Conservation (phyloP, 2,329 filamentous ascomycete genomes). For the Aspergillus chevalieri region DNA sequence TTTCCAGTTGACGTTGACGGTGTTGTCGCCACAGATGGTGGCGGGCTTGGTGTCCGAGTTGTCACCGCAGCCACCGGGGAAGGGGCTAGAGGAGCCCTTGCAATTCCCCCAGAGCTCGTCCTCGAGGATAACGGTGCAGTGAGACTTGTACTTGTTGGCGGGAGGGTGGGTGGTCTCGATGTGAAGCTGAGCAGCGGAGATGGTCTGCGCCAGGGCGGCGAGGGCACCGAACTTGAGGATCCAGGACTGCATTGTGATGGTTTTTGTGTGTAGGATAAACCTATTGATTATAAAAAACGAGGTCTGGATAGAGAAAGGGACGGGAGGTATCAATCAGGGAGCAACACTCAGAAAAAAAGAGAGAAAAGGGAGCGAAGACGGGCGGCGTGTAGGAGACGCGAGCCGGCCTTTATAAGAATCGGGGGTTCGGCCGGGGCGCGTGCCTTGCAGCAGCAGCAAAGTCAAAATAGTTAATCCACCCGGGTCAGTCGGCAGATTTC, state of each 20-base stretch:
- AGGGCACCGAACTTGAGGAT: constrained; percentile 9
- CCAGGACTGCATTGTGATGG: background rate
- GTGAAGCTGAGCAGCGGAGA: constrained; percentile 7
- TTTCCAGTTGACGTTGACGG: constrained; percentile 8
- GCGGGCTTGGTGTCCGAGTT: constrained; percentile 17
- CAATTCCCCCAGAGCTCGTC: constrained; percentile 9
- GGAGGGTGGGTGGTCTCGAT: constrained; percentile 10
- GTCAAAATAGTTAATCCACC: too few species aligned
- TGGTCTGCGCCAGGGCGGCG: constrained; percentile 9
- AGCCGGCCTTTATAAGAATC: background rate
- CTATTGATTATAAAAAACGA: background rate
- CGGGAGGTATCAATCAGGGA: background rate
- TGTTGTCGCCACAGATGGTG: constrained; percentile 3
- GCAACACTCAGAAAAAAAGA: background rate
- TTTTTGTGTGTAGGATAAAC: background rate
- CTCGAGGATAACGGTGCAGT: constrained; percentile 12
- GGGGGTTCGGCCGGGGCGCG: too few species aligned
- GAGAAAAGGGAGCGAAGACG: background rate
- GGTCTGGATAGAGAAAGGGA: background rate
- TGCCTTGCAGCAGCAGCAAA: too few species aligned
- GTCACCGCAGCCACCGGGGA: constrained; percentile 14
- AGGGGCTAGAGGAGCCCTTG: constrained; percentile 11
- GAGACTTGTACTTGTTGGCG: constrained; percentile 8
- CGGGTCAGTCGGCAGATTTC: too few species aligned
- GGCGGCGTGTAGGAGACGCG: background rate